Evolutionary conservation across 2,329 filamentous ascomycete species (phyloP), one percentile per base, ranked within the genome.

Genomic region (Epichloe sp.): DNA sequence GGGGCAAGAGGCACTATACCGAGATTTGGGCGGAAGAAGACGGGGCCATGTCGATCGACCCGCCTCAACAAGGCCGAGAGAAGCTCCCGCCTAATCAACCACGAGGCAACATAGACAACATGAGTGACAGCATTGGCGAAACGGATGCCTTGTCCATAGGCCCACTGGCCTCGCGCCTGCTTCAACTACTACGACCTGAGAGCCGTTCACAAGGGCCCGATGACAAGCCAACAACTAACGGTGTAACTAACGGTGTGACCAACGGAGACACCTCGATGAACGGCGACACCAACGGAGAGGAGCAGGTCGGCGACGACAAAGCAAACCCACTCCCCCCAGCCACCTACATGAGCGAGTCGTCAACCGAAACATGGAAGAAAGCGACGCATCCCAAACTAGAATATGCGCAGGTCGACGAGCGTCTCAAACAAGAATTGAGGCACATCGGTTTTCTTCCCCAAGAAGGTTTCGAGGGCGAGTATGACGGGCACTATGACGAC

Each of bases 1-100:
- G 89, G 21, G 90, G 89, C 44, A 86, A 87, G 65, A 83, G 83
- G 59, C 85, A 88, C 62, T 98, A 97, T 68, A 82, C 79, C 23
- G 90, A 97, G 54, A 75, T 91, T 10, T 98, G 93, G 93, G 85
- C 88, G 0, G 89, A 95, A 58, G 93, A 98, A 64, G 93, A 98
- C 62, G 88, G 88, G 10, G 74, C 79, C 46, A 85, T 88, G 73
- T 76, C 83, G 38, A 71, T 90, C 7, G 88, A 94, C 62, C 76
- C 78, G 4, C 75, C 78, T 5, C 74, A 78, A 37, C 73, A 78
- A 54, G 73, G 74, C 23, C 73, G 76, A 41, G 83, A 88, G 51
- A 83, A 80, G 57, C 75, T 88, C 6, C 78, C 87, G 0, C 76
- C 85, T 1, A 95, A 96, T 62, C 85, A 93, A 59, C 77, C 90